These are phyloP conservation scores for Penicillium fuscoglaucum DNA, from an alignment of 2,329 filamentous ascomycete species.

Conservation along the genomic window DNA sequence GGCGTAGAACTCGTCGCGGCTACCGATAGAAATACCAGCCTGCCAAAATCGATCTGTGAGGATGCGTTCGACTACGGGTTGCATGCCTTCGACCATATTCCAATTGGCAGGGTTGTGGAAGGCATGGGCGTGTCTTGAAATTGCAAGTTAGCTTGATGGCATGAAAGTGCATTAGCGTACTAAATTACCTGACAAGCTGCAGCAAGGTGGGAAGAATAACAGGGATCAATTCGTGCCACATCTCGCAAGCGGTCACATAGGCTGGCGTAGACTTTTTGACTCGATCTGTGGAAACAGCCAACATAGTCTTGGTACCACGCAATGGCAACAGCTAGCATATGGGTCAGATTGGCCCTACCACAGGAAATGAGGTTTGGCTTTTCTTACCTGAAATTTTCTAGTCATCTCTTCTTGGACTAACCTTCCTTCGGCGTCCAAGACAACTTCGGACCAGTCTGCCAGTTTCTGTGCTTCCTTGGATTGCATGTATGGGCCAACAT, in stretches of 20 bases:
- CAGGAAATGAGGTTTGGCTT: neutral
- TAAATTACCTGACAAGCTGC: conserved; percentile 68
- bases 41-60: conserved; percentile 98
- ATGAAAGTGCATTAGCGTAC: neutral
- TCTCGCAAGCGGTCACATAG: conserved; percentile 70
- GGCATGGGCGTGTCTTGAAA: conserved; percentile 74
- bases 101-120: conserved; percentile 87
- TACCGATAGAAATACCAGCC: conserved; percentile 92
- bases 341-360: conserved; percentile 7
- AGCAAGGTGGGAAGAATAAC: conserved; percentile 82
- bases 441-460: conserved; percentile 76
- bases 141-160: conserved; percentile 14
- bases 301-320: conserved; percentile 82
- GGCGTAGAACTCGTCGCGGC: conserved; percentile 94
- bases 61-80: conserved; percentile 73
- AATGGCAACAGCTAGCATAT: conserved; percentile 67
- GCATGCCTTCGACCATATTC: conserved; percentile 75
- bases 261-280: conserved; percentile 71
- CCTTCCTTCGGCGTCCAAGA: conserved; percentile 76
- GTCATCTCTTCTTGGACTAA: conserved; percentile 76
- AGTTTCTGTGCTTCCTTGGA: conserved; percentile 71
- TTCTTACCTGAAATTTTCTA: conserved; percentile 65
- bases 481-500: conserved; percentile 76
- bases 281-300: conserved; percentile 91
- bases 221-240: conserved; percentile 86